phyloP scores from a whole-genome alignment of 208 protist genomes.

The Wallacemonas sp. region DNA sequence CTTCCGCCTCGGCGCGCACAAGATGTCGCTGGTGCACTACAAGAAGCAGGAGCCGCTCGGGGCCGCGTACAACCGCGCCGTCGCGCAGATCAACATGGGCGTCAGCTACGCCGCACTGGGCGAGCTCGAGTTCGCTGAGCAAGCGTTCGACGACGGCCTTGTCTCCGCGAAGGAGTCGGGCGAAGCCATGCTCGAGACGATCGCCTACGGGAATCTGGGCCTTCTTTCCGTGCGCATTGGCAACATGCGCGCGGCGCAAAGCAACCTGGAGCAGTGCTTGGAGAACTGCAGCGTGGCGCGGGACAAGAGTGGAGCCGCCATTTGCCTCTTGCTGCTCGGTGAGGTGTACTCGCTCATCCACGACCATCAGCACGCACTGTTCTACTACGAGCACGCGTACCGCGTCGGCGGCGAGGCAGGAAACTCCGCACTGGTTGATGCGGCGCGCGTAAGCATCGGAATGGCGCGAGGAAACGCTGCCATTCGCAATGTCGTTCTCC shows the following conservation, averaged over 20 bases:
- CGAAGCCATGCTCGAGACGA: conserved; percentile 74
- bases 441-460: conserved; percentile 83
- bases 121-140: conserved; percentile 76
- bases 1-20: conserved; percentile 69
- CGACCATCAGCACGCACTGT: conserved; percentile 83
- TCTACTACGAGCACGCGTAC: conserved; percentile 90
- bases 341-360: conserved; percentile 86
- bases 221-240: conserved; percentile 70
- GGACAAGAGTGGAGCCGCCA: conserved; percentile 79
- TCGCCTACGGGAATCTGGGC: conserved; percentile 82
- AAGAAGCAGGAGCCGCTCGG: conserved; percentile 84
- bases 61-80: conserved; percentile 68
- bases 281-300: conserved; percentile 81
- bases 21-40: conserved; percentile 78
- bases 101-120: conserved; percentile 82
- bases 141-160: conserved; percentile 77
- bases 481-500: conserved; percentile 62
- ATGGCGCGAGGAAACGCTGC: conserved; percentile 68
- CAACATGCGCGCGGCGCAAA: conserved; percentile 79
- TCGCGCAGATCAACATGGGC: conserved; percentile 88
- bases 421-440: conserved; percentile 65
- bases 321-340: conserved; percentile 85
- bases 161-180: conserved; percentile 56
- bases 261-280: conserved; percentile 78
- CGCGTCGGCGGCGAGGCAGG: conserved; percentile 79